phyloP scores from a whole-genome alignment of 2,329 filamentous ascomycete genomes.

The Ampelomyces quisqualis region DNA sequence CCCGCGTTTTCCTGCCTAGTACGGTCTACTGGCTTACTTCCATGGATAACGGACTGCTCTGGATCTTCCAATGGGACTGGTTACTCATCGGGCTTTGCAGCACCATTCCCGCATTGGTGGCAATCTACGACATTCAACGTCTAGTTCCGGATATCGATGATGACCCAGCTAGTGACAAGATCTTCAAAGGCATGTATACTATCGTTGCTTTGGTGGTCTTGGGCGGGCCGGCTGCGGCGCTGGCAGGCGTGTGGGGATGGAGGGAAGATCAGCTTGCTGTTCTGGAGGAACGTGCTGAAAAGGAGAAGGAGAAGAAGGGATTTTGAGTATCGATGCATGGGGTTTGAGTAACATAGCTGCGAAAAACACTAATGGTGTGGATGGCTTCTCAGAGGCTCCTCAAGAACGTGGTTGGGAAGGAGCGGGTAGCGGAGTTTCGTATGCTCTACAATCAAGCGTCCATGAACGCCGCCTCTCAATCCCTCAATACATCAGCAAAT shows the following conservation, averaged over 20 bases:
- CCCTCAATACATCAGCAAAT: conserved; percentile 14
- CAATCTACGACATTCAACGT: conserved; percentile 16
- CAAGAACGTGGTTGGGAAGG: too few species aligned
- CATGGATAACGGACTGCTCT: conserved; percentile 12
- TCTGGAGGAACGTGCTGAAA: conserved; percentile 10
- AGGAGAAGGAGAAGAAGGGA: conserved; percentile 10
- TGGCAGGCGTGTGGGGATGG: conserved; percentile 19
- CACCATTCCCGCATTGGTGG: conserved; percentile 10
- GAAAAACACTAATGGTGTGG: too few species aligned
- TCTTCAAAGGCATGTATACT: conserved; percentile 11
- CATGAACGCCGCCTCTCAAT: too few species aligned
- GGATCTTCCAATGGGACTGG: conserved; percentile 27
- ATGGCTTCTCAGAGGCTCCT: too few species aligned
- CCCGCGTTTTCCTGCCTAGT: conserved; percentile 15
- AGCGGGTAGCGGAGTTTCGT: too few species aligned
- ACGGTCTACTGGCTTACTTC: conserved; percentile 9
- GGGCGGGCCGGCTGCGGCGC: conserved; percentile 14
- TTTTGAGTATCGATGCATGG: conserved; percentile 5
- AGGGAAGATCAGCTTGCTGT: conserved; percentile 16
- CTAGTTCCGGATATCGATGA: conserved; percentile 8
- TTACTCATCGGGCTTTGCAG: conserved; percentile 4
- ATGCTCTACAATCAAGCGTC: too few species aligned
- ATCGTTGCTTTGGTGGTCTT: conserved; percentile 7
- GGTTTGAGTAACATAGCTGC: too few species aligned
- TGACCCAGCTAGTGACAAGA: conserved; percentile 6